Percentiles rank a stretch among this genome's conserved stretches.
phyloP scores from a whole-genome alignment of 257 asterid species.

The Echites panduratus region DNA sequence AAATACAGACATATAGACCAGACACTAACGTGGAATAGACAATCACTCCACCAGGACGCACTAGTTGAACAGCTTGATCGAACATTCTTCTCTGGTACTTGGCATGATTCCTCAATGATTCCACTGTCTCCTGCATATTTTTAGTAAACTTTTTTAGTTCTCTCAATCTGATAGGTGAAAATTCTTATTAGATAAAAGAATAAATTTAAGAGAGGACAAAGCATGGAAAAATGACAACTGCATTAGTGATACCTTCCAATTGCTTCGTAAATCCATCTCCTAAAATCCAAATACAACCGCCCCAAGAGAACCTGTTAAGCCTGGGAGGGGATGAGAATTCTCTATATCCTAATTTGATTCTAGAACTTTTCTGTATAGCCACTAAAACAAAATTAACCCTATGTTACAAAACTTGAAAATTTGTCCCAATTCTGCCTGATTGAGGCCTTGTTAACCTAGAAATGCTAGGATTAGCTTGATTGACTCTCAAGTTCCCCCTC shows the following conservation, averaged over 20 bases:
- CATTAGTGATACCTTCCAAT: background rate
- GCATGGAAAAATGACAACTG: background rate
- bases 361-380: background rate
- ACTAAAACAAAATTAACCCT: background rate
- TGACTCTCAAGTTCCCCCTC: too few species aligned
- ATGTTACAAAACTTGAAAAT: background rate
- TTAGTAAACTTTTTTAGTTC: constrained; percentile 8
- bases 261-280: background rate
- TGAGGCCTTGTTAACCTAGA: background rate
- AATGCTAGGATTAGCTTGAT: too few species aligned
- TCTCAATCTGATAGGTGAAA: background rate
- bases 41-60: constrained; percentile 92
- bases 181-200: background rate
- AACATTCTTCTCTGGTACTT: constrained; percentile 88
- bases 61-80: constrained; percentile 98
- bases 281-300: background rate
- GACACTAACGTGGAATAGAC: constrained; percentile 89
- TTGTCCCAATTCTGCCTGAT: background rate
- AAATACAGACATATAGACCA: background rate
- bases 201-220: background rate
- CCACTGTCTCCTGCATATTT: constrained; percentile 59
- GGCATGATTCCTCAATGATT: constrained; percentile 75
- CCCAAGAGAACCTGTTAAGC: background rate
- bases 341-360: background rate
- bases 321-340: background rate